Percentiles rank a stretch among this genome's conserved stretches.
These are phyloP conservation scores for Fusarium subglutinans DNA, from an alignment of 2,329 filamentous ascomycete species.

Conservation along the genomic window DNA sequence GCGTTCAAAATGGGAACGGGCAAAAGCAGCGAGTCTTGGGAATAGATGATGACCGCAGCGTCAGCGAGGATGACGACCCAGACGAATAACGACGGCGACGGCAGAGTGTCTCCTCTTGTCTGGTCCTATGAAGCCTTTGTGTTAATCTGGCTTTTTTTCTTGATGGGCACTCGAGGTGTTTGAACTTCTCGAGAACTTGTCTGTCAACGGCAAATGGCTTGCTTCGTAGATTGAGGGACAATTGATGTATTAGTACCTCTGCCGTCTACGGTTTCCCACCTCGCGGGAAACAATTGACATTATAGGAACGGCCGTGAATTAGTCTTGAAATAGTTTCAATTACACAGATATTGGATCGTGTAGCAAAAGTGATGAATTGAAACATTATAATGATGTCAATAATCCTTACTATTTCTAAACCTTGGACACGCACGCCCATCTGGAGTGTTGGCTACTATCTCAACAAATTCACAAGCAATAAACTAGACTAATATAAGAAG, in stretches of 20 bases:
- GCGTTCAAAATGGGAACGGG: slow-evolving; percentile 58
- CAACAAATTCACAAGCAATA: slow-evolving; percentile 32
- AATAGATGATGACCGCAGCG: slow-evolving; percentile 58
- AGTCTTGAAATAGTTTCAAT: slow-evolving; percentile 33
- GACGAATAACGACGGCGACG: slow-evolving; percentile 68
- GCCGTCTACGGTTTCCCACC: slow-evolving; percentile 58
- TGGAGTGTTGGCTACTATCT: slow-evolving; percentile 11
- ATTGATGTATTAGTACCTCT: slow-evolving; percentile 71
- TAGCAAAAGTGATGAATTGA: slow-evolving; percentile 3
- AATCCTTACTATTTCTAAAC: slow-evolving; percentile 1
- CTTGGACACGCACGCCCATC: not conserved
- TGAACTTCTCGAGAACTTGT: not conserved
- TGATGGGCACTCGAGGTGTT: slow-evolving; percentile 7
- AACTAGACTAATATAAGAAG: slow-evolving; percentile 26
- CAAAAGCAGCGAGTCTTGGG: slow-evolving; percentile 46
- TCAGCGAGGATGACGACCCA: slow-evolving; percentile 72
- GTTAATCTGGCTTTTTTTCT: slow-evolving; percentile 8
- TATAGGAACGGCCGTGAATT: slow-evolving; percentile 33
- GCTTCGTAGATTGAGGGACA: slow-evolving; percentile 63
- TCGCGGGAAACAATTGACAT: slow-evolving; percentile 47
- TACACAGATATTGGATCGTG: slow-evolving; percentile 16
- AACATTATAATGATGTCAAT: not conserved
- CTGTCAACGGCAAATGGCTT: slow-evolving; percentile 7
- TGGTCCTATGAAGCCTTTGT: slow-evolving; percentile 61
- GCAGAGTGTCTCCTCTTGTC: slow-evolving; percentile 73